Percentiles rank a stretch among this genome's conserved stretches.
Evolutionary conservation across 1,139 yeast genomes (phyloP).

Genomic region (Nakaseomyces nivariensis): DNA sequence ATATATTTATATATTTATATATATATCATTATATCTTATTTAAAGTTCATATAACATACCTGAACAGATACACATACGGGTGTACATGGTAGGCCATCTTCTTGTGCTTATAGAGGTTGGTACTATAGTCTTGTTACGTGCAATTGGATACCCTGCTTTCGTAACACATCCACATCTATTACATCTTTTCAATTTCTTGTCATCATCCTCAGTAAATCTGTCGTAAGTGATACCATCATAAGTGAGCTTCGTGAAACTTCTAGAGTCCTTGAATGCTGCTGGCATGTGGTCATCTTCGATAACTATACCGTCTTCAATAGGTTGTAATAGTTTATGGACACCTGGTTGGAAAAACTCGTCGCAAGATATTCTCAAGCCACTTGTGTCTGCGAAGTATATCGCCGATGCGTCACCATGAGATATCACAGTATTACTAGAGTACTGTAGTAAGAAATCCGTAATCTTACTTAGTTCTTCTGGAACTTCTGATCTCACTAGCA

Average conservation of each 20-base stretch:
- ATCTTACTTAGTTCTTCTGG: constrained; percentile 19
- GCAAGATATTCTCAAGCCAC: constrained; percentile 24
- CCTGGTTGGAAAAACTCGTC: constrained; percentile 20
- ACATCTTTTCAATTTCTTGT: constrained; percentile 25
- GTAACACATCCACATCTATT: constrained; percentile 30
- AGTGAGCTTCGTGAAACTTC: constrained; percentile 17
- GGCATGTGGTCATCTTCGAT: constrained; percentile 13
- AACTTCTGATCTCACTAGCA: constrained; percentile 26
- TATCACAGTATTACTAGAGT: constrained; percentile 23
- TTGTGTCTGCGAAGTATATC: constrained; percentile 26
- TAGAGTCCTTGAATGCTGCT: constrained; percentile 11
- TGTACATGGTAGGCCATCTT: constrained; percentile 31
- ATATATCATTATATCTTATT: not conserved
- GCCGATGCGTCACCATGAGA: constrained; percentile 24
- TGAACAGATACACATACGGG: constrained; percentile 29
- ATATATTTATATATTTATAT: too few species aligned
- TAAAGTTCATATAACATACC: constrained; percentile 27
- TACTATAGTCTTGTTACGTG: constrained; percentile 25
- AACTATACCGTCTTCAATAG: constrained; percentile 22
- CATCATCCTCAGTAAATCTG: constrained; percentile 13
- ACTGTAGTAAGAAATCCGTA: constrained; percentile 21
- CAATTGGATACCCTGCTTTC: constrained; percentile 27
- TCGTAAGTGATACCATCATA: constrained; percentile 30
- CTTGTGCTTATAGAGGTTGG: constrained; percentile 28
- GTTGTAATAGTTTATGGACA: constrained; percentile 19